These are phyloP conservation scores for Erodium texanum DNA, from an alignment of 441 rosid genomes.

Conservation along the genomic window DNA sequence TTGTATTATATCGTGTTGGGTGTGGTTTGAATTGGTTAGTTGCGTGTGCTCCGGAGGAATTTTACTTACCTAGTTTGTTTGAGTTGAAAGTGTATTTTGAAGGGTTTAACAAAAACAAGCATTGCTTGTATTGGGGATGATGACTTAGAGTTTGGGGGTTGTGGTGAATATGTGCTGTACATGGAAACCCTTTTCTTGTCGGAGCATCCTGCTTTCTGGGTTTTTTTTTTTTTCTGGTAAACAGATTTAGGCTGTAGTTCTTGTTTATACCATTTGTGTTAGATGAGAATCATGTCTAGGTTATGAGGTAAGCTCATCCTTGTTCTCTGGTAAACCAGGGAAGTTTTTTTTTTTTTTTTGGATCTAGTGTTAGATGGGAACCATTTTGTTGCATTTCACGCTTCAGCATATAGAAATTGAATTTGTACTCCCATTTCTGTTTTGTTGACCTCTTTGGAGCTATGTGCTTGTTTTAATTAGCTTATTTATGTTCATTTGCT, in stretches of 20 bases:
- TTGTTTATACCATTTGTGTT: neutral
- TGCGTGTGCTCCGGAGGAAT: neutral
- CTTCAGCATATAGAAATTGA: neutral
- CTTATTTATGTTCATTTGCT: neutral
- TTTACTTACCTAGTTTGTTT: neutral
- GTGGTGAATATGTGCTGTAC: conserved; percentile 36
- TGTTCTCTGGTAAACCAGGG: neutral
- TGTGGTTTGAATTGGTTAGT: neutral
- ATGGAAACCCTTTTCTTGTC: conserved; percentile 23
- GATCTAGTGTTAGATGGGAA: neutral
- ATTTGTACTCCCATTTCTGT: neutral
- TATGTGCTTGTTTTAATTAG: neutral
- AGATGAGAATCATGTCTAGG: neutral
- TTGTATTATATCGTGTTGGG: neutral
- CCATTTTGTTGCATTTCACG: neutral
- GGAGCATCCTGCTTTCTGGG: conserved; percentile 4
- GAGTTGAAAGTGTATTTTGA: neutral
- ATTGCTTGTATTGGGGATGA: conserved; percentile 28
- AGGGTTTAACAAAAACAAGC: conserved; percentile 6
- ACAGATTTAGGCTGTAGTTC: neutral
- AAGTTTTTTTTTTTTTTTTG: neutral
- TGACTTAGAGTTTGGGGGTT: conserved; percentile 7
- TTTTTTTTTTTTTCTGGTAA: neutral
- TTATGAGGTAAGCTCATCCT: neutral
- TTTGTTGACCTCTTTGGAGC: neutral